Evolutionary conservation across 257 asterid species (phyloP).

Genomic region (Solanum etuberosum): DNA sequence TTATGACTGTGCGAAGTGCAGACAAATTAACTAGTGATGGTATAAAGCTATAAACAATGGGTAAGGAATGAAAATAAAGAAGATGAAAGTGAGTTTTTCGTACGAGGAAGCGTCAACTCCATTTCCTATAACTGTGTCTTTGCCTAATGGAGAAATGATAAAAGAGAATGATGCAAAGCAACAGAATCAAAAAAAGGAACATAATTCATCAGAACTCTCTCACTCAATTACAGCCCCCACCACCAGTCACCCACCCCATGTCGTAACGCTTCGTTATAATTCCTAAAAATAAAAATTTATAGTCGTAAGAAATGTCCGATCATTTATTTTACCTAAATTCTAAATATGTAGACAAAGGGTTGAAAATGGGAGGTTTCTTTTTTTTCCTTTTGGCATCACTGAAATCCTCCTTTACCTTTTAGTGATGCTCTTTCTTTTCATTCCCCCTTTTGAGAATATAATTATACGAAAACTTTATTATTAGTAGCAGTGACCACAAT

Average conservation of each 20-base stretch:
- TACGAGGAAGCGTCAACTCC: constrained; percentile 87
- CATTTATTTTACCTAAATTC: neutral
- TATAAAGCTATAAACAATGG: neutral
- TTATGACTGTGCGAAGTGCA: too few species aligned
- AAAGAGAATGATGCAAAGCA: constrained; percentile 31
- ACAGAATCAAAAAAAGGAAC: constrained; percentile 5
- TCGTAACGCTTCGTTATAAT: neutral
- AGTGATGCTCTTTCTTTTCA: constrained; percentile 43
- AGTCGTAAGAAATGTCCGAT: too few species aligned
- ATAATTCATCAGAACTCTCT: neutral
- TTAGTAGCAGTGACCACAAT: constrained; percentile 49
- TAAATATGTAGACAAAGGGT: neutral
- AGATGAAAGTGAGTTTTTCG: constrained; percentile 14
- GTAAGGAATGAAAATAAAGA: constrained; percentile 16
- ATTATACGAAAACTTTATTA: constrained; percentile 20
- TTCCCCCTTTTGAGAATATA: constrained; percentile 31
- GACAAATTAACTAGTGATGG: too few species aligned
- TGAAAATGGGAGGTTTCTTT: neutral
- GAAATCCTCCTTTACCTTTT: constrained; percentile 35
- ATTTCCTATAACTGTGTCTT: constrained; percentile 23
- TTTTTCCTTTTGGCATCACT: constrained; percentile 27
- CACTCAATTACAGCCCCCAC: neutral
- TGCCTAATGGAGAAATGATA: constrained; percentile 32
- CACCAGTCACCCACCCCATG: neutral
- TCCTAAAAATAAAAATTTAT: neutral